Percentiles rank a stretch among this genome's conserved stretches.
These are phyloP conservation scores for Apiospora pterosperma DNA, from an alignment of 2,329 filamentous ascomycete species.

Conservation along the genomic window DNA sequence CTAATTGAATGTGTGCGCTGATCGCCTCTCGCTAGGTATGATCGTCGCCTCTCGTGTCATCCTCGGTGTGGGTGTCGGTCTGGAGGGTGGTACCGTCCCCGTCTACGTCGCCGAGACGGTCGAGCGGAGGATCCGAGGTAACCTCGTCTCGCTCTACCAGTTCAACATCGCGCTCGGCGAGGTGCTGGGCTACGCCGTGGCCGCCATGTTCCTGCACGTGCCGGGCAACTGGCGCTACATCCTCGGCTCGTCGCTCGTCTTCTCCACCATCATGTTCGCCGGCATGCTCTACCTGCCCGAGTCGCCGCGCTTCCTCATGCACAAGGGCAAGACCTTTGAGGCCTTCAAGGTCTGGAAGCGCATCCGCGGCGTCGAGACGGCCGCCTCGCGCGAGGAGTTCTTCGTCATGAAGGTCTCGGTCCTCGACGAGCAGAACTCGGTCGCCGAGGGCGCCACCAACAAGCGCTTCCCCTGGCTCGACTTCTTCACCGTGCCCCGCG, in stretches of 20 bases:
- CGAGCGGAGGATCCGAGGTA: conserved; percentile 63
- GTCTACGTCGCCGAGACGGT: conserved; percentile 74
- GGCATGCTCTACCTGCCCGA: conserved; percentile 73
- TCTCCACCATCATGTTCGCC: conserved; percentile 59
- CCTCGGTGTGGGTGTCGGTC: conserved; percentile 66
- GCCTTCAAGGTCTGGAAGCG: conserved; percentile 70
- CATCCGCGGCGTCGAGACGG: conserved; percentile 57
- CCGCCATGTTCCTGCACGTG: conserved; percentile 69
- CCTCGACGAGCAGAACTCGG: conserved; percentile 50
- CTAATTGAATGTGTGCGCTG: neutral
- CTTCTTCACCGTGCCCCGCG: conserved; percentile 67
- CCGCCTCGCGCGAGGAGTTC: conserved; percentile 65
- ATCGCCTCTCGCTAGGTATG: conserved; percentile 43
- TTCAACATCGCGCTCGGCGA: conserved; percentile 74
- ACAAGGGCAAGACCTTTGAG: conserved; percentile 57
- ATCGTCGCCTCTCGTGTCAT: conserved; percentile 66
- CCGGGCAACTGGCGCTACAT: conserved; percentile 71
- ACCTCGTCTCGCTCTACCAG: conserved; percentile 71
- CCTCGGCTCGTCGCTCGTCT: conserved; percentile 67
- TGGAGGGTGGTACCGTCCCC: conserved; percentile 71
- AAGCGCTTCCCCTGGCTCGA: conserved; percentile 67
- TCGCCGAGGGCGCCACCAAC: conserved; percentile 47
- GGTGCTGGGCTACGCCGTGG: conserved; percentile 69
- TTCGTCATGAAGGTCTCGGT: conserved; percentile 68
- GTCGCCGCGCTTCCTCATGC: conserved; percentile 65